A percentile compares a stretch with the other conserved stretches of the same genome.
Conservation (phyloP, 2,329 filamentous ascomycete species). For the Ustilaginoidea virens region DNA sequence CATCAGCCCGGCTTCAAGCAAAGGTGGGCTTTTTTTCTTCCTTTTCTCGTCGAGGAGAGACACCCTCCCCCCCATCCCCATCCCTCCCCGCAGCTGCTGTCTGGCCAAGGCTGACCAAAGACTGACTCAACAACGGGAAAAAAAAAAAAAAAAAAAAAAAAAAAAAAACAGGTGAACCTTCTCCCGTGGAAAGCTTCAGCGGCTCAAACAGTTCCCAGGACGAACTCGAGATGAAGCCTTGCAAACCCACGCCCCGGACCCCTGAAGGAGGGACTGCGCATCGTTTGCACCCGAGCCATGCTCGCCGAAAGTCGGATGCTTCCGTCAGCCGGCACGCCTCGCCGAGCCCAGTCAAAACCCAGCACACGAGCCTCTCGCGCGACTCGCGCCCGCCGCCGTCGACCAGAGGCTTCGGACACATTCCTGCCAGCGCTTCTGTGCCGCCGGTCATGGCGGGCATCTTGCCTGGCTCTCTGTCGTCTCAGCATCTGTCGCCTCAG, state of each 20-base stretch:
- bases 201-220: conserved; percentile 24
- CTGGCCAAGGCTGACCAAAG: too few relatives aligned
- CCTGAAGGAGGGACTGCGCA: conserved; percentile 3
- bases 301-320: conserved; percentile 15
- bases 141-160: too few relatives aligned
- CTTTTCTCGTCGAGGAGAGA: not conserved
- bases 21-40: conserved; percentile 11
- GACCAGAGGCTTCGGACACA: conserved; percentile 15
- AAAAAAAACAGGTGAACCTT: conserved; percentile 6
- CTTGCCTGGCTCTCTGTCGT: not conserved
- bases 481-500: too few relatives aligned
- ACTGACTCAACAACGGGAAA: too few relatives aligned
- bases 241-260: conserved; percentile 6
- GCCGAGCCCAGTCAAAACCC: conserved; percentile 7
- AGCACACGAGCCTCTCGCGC: conserved; percentile 6
- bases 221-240: conserved; percentile 22
- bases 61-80: too few relatives aligned
- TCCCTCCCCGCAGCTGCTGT: too few relatives aligned
- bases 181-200: conserved; percentile 17
- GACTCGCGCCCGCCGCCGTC: conserved; percentile 15
- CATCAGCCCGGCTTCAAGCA: conserved; percentile 22
- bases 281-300: conserved; percentile 13
- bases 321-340: conserved; percentile 11
- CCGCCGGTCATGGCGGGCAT: conserved; percentile 1
- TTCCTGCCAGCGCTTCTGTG: conserved; percentile 5